Percentiles rank a stretch among this genome's conserved stretches.
phyloP scores from a whole-genome alignment of 176 grass and related monocot species.

The Aegilops umbellulata region DNA sequence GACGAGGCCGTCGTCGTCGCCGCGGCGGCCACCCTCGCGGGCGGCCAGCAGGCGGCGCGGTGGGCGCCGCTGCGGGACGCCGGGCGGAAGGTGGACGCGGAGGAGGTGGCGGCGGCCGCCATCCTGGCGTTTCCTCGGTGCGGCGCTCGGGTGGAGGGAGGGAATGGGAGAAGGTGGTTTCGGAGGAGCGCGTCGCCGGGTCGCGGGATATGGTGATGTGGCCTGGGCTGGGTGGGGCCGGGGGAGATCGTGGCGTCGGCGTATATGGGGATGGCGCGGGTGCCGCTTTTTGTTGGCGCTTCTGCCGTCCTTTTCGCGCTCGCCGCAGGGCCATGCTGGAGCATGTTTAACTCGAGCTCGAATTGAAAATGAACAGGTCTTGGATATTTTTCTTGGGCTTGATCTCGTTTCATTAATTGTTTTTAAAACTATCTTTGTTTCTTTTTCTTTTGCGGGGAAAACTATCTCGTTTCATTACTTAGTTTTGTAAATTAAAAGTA shows the following conservation, averaged over 20 bases:
- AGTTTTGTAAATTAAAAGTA: no score
- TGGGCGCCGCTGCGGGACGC: not conserved
- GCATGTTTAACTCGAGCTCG: constrained; percentile 1
- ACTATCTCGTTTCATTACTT: no score
- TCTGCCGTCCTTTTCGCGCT: not conserved
- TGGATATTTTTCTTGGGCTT: no score
- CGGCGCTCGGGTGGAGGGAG: not conserved
- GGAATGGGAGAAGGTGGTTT: not conserved
- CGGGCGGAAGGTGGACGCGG: not conserved
- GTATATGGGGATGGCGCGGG: not conserved
- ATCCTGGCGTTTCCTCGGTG: constrained; percentile 27
- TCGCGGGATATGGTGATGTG: not conserved
- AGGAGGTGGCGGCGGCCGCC: constrained; percentile 44
- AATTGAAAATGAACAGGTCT: no score
- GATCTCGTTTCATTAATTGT: no score
- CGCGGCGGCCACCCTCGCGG: not conserved
- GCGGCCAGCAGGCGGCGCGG: no score
- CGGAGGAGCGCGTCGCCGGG: not conserved
- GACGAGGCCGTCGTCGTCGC: not conserved
- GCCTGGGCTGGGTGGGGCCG: not conserved
- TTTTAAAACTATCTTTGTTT: no score
- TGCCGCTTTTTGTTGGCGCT: not conserved
- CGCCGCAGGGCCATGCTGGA: not conserved
- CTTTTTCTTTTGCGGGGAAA: no score
- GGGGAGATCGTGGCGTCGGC: not conserved